These are phyloP conservation scores for Phyllostachys edulis DNA, from an alignment of 176 grass and related monocot species.

Conservation along the genomic window DNA sequence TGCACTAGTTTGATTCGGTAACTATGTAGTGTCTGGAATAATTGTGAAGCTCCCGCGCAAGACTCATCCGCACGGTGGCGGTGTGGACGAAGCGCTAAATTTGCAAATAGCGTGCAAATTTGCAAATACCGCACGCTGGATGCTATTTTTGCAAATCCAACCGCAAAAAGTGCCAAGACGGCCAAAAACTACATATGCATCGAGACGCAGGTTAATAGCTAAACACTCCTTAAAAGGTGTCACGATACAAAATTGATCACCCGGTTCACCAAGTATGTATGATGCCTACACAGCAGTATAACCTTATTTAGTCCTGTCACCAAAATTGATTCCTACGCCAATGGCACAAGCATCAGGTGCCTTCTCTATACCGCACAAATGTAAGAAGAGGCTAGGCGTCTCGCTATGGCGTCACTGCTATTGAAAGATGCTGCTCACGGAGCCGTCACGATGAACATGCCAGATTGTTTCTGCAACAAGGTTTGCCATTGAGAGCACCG, in stretches of 20 bases:
- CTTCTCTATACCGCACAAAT: conserved; percentile 32
- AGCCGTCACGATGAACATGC: conserved; percentile 73
- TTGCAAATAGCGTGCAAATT: no score
- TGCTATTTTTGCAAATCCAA: no score
- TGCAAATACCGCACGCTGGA: no score
- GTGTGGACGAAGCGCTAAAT: no score
- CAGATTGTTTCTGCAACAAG: conserved; percentile 89
- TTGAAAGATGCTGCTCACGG: conserved; percentile 74
- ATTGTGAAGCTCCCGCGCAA: no score
- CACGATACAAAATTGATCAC: not conserved
- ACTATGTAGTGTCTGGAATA: no score
- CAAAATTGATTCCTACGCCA: conserved; percentile 25
- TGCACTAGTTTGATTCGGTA: no score
- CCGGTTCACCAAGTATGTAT: not conserved
- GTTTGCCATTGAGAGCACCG: conserved; percentile 88
- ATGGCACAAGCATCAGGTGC: conserved; percentile 14
- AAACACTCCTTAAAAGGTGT: not conserved
- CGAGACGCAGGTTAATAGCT: not conserved
- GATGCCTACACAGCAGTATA: not conserved
- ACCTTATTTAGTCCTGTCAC: conserved; percentile 28
- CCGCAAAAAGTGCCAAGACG: no score
- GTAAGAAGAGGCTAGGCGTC: not conserved
- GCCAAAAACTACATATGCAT: not conserved
- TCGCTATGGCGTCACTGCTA: not conserved
- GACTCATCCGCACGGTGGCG: no score